phyloP scores from a whole-genome alignment of 805 yeast genomes.

The Saccharomycopsis schoenii region DNA sequence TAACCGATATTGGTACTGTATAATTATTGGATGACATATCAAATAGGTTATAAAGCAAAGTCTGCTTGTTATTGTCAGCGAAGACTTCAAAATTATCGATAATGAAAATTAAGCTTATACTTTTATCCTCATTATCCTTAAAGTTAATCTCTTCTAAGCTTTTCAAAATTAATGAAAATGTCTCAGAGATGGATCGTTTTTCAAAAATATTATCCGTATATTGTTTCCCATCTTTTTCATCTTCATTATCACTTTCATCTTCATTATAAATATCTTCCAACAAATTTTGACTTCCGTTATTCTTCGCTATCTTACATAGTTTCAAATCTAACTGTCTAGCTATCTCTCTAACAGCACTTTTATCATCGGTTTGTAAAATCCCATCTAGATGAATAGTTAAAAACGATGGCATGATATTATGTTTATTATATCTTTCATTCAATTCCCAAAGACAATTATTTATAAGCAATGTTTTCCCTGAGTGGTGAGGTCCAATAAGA shows the following conservation, averaged over 20 bases:
- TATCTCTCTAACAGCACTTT: conserved; percentile 71
- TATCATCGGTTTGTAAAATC: conserved; percentile 61
- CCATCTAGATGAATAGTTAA: conserved; percentile 63
- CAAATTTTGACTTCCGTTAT: conserved; percentile 18
- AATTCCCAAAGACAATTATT: conserved; percentile 45
- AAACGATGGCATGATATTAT: conserved; percentile 34
- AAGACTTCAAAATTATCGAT: conserved; percentile 82
- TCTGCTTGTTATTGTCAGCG: conserved; percentile 64
- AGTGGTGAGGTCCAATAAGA: conserved; percentile 68
- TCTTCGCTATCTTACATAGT: conserved; percentile 25
- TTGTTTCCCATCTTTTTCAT: conserved; percentile 5
- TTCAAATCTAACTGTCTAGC: conserved; percentile 67
- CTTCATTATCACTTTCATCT: conserved; percentile 3
- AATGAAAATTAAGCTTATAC: conserved; percentile 59
- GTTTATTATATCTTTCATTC: conserved; percentile 25
- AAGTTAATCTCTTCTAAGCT: conserved; percentile 34
- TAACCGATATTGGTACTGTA: conserved; percentile 63
- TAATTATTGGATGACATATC: conserved; percentile 69
- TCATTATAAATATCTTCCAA: conserved; percentile 20
- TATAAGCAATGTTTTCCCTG: conserved; percentile 64
- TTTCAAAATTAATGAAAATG: conserved; percentile 48
- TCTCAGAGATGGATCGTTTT: conserved; percentile 45
- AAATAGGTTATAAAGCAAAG: conserved; percentile 76
- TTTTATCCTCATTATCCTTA: conserved; percentile 19
- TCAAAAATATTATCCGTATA: conserved; percentile 27